Percentiles rank a stretch among this genome's conserved stretches.
Conservation (phyloP, 306 rosid species). For the Fagus crenata region DNA sequence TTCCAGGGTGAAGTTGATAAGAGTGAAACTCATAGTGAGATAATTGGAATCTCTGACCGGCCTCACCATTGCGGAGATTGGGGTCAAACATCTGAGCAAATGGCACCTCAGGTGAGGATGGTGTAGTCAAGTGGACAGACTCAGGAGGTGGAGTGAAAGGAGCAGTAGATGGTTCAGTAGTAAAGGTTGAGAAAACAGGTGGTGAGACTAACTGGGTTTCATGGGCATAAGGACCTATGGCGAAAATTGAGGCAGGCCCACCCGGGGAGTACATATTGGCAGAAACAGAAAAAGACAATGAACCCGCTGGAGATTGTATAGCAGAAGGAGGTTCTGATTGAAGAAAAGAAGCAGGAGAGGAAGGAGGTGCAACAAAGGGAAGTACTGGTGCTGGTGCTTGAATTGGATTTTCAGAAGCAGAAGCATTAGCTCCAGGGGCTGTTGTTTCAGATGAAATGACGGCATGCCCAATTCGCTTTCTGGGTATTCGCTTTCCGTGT, state of each 20-base stretch:
- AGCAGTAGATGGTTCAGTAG: slow-evolving; percentile 90
- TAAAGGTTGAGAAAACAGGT: slow-evolving; percentile 84
- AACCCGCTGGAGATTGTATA: slow-evolving; percentile 68
- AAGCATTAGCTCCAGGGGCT: slow-evolving; percentile 33
- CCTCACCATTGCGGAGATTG: slow-evolving; percentile 47
- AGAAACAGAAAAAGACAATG: slow-evolving; percentile 54
- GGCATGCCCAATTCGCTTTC: slow-evolving; percentile 75
- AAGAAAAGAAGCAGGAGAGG: slow-evolving; percentile 91
- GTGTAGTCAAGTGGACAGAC: slow-evolving; percentile 83
- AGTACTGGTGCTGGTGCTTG: slow-evolving; percentile 47
- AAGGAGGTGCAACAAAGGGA: slow-evolving; percentile 93
- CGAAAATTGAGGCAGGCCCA: slow-evolving; percentile 88
- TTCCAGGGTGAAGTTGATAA: slow-evolving; percentile 91
- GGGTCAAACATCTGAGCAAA: slow-evolving; percentile 87
- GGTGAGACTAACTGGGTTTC: slow-evolving; percentile 93
- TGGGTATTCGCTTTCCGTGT: slow-evolving; percentile 54
- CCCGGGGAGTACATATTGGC: slow-evolving; percentile 89
- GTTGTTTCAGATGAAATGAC: slow-evolving; percentile 65
- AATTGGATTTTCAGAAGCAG: slow-evolving; percentile 45
- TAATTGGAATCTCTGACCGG: slow-evolving; percentile 56
- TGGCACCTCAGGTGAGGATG: slow-evolving; percentile 98
- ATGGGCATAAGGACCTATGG: slow-evolving; percentile 89
- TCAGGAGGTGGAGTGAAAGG: slow-evolving; percentile 96
- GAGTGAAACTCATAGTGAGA: slow-evolving; percentile 80
- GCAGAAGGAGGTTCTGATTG: slow-evolving; percentile 93